A percentile compares a stretch with the other conserved stretches of the same genome.
These are phyloP conservation scores for Kwoniella europaea DNA, from an alignment of 768 basidiomycete genomes.

Conservation along the genomic window DNA sequence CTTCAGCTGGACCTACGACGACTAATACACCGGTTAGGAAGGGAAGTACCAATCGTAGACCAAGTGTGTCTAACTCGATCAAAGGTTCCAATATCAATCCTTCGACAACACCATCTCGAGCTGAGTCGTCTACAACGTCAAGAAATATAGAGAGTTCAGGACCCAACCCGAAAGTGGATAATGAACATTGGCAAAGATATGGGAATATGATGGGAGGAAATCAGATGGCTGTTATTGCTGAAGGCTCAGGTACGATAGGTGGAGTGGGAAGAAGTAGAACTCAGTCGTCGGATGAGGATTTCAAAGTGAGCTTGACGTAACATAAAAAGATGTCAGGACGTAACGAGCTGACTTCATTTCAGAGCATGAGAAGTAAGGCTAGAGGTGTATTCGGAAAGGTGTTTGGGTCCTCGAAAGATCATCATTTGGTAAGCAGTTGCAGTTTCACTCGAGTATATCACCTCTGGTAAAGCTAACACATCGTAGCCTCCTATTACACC, in stretches of 20 bases:
- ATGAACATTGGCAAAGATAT: slow-evolving; percentile 29
- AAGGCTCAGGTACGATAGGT: slow-evolving; percentile 20
- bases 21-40: background rate
- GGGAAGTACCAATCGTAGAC: slow-evolving; percentile 6
- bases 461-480: too few species aligned
- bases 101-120: background rate
- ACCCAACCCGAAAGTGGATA: background rate
- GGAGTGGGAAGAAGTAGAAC: slow-evolving; percentile 18
- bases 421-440: slow-evolving; percentile 4
- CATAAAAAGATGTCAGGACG: background rate
- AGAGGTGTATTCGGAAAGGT: slow-evolving; percentile 53
- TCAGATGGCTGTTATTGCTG: slow-evolving; percentile 30
- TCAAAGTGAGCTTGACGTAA: slow-evolving; percentile 37
- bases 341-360: background rate
- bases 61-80: background rate
- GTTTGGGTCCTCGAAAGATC: slow-evolving; percentile 38
- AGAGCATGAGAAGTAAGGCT: slow-evolving; percentile 52
- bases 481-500: slow-evolving; percentile 10
- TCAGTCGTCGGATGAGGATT: slow-evolving; percentile 33
- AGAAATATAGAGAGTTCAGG: slow-evolving; percentile 13
- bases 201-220: slow-evolving; percentile 27
- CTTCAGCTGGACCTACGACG: slow-evolving; percentile 11
- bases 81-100: background rate
- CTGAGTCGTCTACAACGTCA: slow-evolving; percentile 6
- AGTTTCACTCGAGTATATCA: background rate